Conservation (phyloP, 2,329 filamentous ascomycete species). For the Neonectria neomacrospora region DNA sequence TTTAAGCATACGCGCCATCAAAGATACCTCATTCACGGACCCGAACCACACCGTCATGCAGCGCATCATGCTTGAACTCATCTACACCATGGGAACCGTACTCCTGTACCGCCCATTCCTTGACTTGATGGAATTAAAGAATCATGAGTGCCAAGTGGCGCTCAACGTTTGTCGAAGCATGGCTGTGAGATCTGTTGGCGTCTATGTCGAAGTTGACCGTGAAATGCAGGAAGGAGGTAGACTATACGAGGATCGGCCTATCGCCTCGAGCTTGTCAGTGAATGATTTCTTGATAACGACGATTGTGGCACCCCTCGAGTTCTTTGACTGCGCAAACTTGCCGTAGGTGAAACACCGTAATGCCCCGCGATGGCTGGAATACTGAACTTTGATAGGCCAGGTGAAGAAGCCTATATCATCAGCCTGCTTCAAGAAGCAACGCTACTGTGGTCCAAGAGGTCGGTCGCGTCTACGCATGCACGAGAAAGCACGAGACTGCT, state of each 20-base stretch:
- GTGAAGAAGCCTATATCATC: too few relatives aligned
- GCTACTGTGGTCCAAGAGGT: too few relatives aligned
- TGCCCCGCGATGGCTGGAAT: too few relatives aligned
- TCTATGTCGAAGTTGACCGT: slow-evolving; percentile 26
- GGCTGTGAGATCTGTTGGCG: slow-evolving; percentile 17
- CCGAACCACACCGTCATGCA: slow-evolving; percentile 14
- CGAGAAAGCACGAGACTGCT: too few relatives aligned
- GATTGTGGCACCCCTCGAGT: slow-evolving; percentile 22
- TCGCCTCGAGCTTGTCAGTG: background rate
- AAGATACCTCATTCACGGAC: slow-evolving; percentile 12
- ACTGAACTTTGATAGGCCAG: too few relatives aligned
- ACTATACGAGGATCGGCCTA: slow-evolving; percentile 15
- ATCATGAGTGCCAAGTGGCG: background rate
- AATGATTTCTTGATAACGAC: slow-evolving; percentile 21
- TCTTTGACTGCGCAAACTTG: slow-evolving; percentile 21
- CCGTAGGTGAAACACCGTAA: too few relatives aligned
- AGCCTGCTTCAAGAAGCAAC: too few relatives aligned
- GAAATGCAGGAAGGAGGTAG: slow-evolving; percentile 27
- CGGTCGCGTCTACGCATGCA: too few relatives aligned
- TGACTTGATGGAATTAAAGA: background rate
- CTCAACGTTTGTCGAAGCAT: slow-evolving; percentile 22
- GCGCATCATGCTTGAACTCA: slow-evolving; percentile 24
- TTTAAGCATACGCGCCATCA: slow-evolving; percentile 8
- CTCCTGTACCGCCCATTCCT: slow-evolving; percentile 26
- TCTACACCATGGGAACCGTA: slow-evolving; percentile 19